Evolutionary conservation across 345 rosid genomes (phyloP).

Genomic region (Gossypium rotundifolium): DNA sequence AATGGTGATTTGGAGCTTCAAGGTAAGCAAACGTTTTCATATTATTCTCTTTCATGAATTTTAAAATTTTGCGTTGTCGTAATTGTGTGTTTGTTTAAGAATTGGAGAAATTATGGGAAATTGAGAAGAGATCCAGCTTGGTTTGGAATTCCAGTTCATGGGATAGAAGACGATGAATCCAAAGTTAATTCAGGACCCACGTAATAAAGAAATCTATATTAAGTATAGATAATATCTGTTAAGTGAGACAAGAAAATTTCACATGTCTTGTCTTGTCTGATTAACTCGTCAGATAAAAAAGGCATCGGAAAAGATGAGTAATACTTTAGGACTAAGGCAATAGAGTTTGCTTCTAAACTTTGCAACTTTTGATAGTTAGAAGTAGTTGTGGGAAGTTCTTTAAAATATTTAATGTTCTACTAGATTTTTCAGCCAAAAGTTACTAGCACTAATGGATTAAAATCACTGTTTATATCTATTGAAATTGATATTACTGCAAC

Average conservation of each 20-base stretch:
- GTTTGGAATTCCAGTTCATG: not conserved
- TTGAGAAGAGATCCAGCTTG: not conserved
- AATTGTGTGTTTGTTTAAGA: not conserved
- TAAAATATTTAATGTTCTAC: no score
- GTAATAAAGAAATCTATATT: not conserved
- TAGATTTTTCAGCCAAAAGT: no score
- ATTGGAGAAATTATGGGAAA: not conserved
- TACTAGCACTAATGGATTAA: no score
- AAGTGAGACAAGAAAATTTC: not conserved
- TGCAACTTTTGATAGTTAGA: no score
- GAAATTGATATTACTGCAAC: no score
- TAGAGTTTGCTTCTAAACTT: not conserved
- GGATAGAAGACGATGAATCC: not conserved
- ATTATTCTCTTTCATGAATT: not conserved
- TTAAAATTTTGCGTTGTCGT: not conserved
- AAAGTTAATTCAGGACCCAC: not conserved
- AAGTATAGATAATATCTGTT: not conserved
- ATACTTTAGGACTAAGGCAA: not conserved
- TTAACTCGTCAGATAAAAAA: not conserved
- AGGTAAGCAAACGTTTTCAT: slow-evolving; percentile 26
- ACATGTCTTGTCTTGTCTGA: not conserved
- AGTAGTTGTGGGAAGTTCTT: no score
- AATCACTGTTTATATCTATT: no score
- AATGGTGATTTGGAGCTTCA: slow-evolving; percentile 46
- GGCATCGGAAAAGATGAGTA: not conserved